Base-by-base conservation (phyloP, 2,329 filamentous ascomycete species). In the Trichophyton verrucosum region DNA sequence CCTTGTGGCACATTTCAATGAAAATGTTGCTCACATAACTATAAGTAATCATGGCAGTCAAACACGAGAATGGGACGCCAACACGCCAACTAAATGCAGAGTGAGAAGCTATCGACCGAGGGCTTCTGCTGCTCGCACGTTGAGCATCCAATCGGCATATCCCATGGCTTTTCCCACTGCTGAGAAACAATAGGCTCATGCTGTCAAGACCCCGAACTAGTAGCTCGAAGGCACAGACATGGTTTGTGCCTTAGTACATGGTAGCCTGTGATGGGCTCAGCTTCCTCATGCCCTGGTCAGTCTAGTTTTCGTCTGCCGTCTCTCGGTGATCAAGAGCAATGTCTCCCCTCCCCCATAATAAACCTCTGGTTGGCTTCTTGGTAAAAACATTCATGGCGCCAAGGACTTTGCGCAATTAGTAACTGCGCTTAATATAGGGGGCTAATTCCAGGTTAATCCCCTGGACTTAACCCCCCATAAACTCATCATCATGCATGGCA, bases 381-480 rank as follows among this genome's bases (percentile, higher is more conserved):
- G 46, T 51, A 38, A 55, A 33, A 55, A 36, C 27, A 33, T 20
- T 36, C 20, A 13, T 27, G 51, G 24, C n/a, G 51, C 51, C 51
- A 55, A 55, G 51, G 30, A 15, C 24, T 55, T 38, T 55, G 51
- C 51, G 51, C 27, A 55, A 30, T 55, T 55, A 20, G 51, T 55
- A 55, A 55, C 15, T 55, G 27, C 30, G 51, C 51, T 33, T 55
- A 36, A 55, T 55, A 55, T 55, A 55, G 51, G 51, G 47, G 51
- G 51, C 51, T 55, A 55, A 55, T 55, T 55, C 27, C 51, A 36
- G 51, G 51, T 27, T 55, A 55, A 38, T 6, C 13, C 13, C 51
- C 51, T 36, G 24, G 51, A n/a, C 51, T 55, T 55, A 55, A 55
- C 51, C 51, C 51, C 27, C 51, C 27, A 55, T 55, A 55, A 55